phyloP scores from a whole-genome alignment of 805 yeast species.

The Starmerella khaoyaiensis region DNA sequence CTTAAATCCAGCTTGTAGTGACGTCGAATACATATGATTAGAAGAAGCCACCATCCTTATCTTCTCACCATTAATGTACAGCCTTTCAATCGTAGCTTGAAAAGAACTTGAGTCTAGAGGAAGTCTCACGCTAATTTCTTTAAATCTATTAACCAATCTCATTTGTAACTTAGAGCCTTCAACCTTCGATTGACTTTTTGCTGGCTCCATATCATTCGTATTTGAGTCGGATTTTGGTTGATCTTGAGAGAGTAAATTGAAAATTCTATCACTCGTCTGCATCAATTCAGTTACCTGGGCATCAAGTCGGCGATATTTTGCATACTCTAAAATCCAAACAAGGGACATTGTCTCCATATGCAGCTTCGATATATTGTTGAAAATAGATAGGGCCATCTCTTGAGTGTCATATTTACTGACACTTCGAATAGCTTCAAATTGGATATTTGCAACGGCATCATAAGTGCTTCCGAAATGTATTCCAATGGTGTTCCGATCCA shows the following conservation, averaged over 20 bases:
- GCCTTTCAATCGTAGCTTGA: slow-evolving; percentile 6
- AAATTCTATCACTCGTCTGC: slow-evolving; percentile 4
- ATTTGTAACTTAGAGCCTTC: slow-evolving; percentile 4
- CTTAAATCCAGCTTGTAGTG: slow-evolving; percentile 4
- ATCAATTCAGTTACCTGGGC: slow-evolving; percentile 10
- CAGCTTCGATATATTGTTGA: slow-evolving; percentile 6
- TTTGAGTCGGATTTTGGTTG: no score
- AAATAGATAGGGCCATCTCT: slow-evolving; percentile 6
- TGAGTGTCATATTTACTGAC: slow-evolving; percentile 10
- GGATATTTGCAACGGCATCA: slow-evolving; percentile 13
- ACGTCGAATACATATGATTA: slow-evolving; percentile 1
- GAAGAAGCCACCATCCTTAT: slow-evolving; percentile 1
- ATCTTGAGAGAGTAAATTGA: slow-evolving; percentile 3
- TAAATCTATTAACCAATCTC: slow-evolving; percentile 4
- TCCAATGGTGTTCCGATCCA: slow-evolving; percentile 11
- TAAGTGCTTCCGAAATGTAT: slow-evolving; percentile 11
- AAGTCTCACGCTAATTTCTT: slow-evolving; percentile 9
- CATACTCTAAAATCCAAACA: slow-evolving; percentile 18
- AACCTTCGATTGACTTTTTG: no score
- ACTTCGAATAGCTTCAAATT: slow-evolving; percentile 6
- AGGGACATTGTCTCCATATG: slow-evolving; percentile 20
- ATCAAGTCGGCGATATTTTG: slow-evolving; percentile 8
- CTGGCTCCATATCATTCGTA: no score
- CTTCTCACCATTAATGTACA: slow-evolving; percentile 3
- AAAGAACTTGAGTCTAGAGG: slow-evolving; percentile 18